Conservation (phyloP, 1,139 yeast genomes). For the Lodderomyces margitis region DNA sequence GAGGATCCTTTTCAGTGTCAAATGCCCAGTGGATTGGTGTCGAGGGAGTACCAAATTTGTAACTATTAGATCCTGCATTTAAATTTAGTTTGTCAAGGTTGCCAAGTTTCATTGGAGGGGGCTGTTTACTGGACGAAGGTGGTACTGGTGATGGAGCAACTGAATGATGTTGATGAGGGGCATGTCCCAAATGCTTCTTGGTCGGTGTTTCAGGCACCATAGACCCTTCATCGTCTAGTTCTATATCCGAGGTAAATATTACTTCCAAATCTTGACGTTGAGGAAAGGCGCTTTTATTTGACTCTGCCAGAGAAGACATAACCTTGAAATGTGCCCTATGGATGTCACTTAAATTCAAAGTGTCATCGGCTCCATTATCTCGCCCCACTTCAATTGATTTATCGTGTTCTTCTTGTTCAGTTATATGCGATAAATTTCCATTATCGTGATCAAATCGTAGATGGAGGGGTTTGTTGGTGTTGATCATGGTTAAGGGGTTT, state of each 20-base stretch:
- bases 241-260: slow-evolving; percentile 16
- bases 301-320: slow-evolving; percentile 14
- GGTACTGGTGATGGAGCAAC: background rate
- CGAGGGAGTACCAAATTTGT: slow-evolving; percentile 23
- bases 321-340: slow-evolving; percentile 32
- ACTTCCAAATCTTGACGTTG: slow-evolving; percentile 23
- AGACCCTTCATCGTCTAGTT: slow-evolving; percentile 19
- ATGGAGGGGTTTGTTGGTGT: slow-evolving; percentile 25
- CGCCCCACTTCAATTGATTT: slow-evolving; percentile 44
- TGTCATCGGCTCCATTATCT: slow-evolving; percentile 22
- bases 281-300: background rate
- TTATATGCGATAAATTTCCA: background rate
- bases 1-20: slow-evolving; percentile 3
- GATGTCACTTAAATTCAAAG: slow-evolving; percentile 15
- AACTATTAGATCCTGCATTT: background rate
- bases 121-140: background rate
- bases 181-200: slow-evolving; percentile 16
- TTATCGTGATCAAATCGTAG: slow-evolving; percentile 17
- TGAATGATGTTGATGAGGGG: background rate
- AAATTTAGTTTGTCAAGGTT: slow-evolving; percentile 1
- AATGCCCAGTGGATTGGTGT: slow-evolving; percentile 26
- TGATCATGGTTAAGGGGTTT: slow-evolving; percentile 44
- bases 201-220: slow-evolving; percentile 46
- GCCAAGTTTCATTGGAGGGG: background rate
- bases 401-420: slow-evolving; percentile 8